A percentile compares a stretch with the other conserved stretches of the same genome.
Evolutionary conservation across 352 stramenopile species (phyloP).

Genomic region (Phytopythium litorale): DNA sequence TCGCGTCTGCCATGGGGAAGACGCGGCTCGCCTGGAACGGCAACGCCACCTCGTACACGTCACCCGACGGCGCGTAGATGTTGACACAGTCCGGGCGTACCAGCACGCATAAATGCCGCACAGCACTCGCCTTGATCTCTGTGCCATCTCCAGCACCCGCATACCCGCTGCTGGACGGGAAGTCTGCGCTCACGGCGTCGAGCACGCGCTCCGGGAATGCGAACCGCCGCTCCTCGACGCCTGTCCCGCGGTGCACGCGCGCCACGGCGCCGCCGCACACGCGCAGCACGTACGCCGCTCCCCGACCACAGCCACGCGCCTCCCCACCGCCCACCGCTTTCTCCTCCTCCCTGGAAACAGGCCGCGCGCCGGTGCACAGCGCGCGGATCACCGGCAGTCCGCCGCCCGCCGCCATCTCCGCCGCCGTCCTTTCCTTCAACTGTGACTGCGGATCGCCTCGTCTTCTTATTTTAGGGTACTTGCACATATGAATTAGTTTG

Average conservation of each 20-base stretch:
- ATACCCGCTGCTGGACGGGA: slow-evolving; percentile 13
- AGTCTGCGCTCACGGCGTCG: slow-evolving; percentile 49
- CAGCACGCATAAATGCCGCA: slow-evolving; percentile 52
- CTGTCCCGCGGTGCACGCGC: slow-evolving; percentile 45
- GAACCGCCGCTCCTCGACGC: slow-evolving; percentile 60
- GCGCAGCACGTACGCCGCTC: slow-evolving; percentile 34
- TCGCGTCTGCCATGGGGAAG: slow-evolving; percentile 25
- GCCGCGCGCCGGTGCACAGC: slow-evolving; percentile 3
- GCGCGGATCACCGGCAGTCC: slow-evolving; percentile 5
- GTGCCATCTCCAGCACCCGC: not conserved
- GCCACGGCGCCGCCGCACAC: slow-evolving; percentile 41
- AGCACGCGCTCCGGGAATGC: slow-evolving; percentile 53
- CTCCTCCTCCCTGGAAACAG: not conserved
- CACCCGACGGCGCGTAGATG: slow-evolving; percentile 55
- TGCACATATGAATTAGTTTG: no score
- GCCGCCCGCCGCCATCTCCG: not conserved
- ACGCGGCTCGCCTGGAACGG: slow-evolving; percentile 69
- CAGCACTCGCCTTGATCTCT: not conserved
- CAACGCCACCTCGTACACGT: slow-evolving; percentile 69
- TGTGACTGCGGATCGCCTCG: not conserved
- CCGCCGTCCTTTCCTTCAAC: not conserved
- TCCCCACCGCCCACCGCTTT: not conserved
- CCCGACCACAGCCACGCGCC: not conserved
- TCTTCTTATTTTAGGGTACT: no score
- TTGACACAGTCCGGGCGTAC: slow-evolving; percentile 65